These are phyloP conservation scores for Eleusine indica DNA, from an alignment of 176 grass and related monocot genomes.

Conservation along the genomic window DNA sequence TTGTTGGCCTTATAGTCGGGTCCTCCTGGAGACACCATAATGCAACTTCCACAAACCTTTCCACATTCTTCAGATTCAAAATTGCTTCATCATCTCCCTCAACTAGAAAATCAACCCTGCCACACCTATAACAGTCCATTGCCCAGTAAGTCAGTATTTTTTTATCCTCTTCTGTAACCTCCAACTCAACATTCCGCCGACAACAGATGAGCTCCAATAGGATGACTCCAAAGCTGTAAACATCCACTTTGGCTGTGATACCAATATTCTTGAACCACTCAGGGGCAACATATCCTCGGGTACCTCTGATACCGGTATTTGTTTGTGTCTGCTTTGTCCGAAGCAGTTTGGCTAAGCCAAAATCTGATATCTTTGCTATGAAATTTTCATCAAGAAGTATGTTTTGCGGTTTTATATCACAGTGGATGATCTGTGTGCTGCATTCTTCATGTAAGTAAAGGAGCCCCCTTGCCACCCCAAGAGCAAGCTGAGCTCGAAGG, in stretches of 20 bases:
- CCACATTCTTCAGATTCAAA: slow-evolving; percentile 26
- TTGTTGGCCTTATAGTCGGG: slow-evolving; percentile 47
- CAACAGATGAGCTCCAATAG: slow-evolving; percentile 50
- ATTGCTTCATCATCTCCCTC: slow-evolving; percentile 32
- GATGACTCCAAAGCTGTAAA: slow-evolving; percentile 52
- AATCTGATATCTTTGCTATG: slow-evolving; percentile 48
- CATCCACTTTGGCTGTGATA: slow-evolving; percentile 46
- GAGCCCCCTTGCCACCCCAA: slow-evolving; percentile 46
- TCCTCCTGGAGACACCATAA: slow-evolving; percentile 72
- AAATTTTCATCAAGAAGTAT: slow-evolving; percentile 38
- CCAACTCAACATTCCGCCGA: slow-evolving; percentile 41
- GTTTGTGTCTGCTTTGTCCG: slow-evolving; percentile 47
- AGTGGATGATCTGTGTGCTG: slow-evolving; percentile 47
- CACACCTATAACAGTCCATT: slow-evolving; percentile 48
- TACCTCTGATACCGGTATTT: slow-evolving; percentile 47
- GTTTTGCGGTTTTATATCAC: slow-evolving; percentile 55
- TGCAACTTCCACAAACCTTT: slow-evolving; percentile 50
- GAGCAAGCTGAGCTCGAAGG: slow-evolving; percentile 25
- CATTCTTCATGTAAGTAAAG: slow-evolving; percentile 56
- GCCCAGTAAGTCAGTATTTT: slow-evolving; percentile 48
- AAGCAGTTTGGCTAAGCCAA: slow-evolving; percentile 54
- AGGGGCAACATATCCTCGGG: slow-evolving; percentile 50
- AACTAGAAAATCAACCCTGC: slow-evolving; percentile 42
- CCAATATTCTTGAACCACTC: slow-evolving; percentile 53
- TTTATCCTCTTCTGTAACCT: slow-evolving; percentile 7